Percentiles rank a stretch among this genome's conserved stretches.
Conservation (phyloP, 2,329 filamentous ascomycete species). For the Clonostachys solani region DNA sequence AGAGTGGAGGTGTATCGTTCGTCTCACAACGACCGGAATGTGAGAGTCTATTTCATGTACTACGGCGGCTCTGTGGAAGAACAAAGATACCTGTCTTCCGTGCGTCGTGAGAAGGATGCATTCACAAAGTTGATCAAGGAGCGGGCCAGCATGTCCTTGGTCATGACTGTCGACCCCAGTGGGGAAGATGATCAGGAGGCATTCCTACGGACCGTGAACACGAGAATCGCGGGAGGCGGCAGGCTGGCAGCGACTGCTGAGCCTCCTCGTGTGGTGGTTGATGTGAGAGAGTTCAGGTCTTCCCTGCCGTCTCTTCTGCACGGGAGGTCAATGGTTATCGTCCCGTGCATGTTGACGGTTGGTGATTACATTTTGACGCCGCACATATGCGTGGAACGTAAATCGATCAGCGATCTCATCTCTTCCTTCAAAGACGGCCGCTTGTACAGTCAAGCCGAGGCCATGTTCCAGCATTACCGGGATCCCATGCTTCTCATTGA, state of each 20-base stretch:
- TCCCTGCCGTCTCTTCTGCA: conserved; percentile 88
- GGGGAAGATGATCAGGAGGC: conserved; percentile 82
- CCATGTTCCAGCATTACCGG: conserved; percentile 92
- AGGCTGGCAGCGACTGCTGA: conserved; percentile 77
- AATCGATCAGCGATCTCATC: conserved; percentile 88
- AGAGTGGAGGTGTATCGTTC: conserved; percentile 94
- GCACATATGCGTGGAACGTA: conserved; percentile 88
- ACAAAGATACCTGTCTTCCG: conserved; percentile 83
- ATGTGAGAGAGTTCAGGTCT: conserved; percentile 93
- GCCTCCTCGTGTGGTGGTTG: conserved; percentile 87
- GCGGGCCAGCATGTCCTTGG: conserved; percentile 87
- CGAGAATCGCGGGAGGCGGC: conserved; percentile 90
- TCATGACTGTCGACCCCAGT: conserved; percentile 69
- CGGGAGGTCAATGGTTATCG: conserved; percentile 79
- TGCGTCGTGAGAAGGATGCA: conserved; percentile 92
- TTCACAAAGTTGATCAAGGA: conserved; percentile 95
- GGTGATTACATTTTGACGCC: conserved; percentile 94
- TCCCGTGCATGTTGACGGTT: conserved; percentile 94
- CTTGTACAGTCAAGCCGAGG: conserved; percentile 86
- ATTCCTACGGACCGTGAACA: conserved; percentile 94
- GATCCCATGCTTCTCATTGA: conserved; percentile 90
- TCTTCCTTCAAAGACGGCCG: conserved; percentile 88
- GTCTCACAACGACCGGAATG: conserved; percentile 83
- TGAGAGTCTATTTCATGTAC: conserved; percentile 95
- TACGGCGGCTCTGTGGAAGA: conserved; percentile 95